A percentile compares a stretch with the other conserved stretches of the same genome.
phyloP scores from a whole-genome alignment of 1,284 basidiomycete species.

The Moesziomyces antarcticus region DNA sequence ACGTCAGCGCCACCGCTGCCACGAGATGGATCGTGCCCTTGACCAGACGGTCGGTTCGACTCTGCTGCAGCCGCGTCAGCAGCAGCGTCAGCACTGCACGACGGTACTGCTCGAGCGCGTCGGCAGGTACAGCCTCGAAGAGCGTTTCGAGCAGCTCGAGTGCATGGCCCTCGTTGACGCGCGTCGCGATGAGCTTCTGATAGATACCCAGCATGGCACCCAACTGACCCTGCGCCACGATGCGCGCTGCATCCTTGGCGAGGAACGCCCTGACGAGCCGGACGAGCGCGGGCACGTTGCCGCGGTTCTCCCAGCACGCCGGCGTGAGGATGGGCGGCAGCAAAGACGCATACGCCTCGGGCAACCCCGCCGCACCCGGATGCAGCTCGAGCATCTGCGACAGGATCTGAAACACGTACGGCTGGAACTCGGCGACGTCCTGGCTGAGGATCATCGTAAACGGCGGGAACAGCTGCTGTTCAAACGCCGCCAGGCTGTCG shows the following conservation, averaged over 20 bases:
- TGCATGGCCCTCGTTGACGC: slow-evolving; percentile 88
- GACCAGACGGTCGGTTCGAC: slow-evolving; percentile 88
- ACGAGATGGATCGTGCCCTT: slow-evolving; percentile 86
- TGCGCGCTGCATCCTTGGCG: slow-evolving; percentile 75
- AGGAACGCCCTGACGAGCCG: slow-evolving; percentile 88
- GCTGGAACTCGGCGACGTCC: slow-evolving; percentile 96
- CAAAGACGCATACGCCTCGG: slow-evolving; percentile 81
- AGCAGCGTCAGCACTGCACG: slow-evolving; percentile 83
- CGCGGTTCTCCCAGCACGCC: slow-evolving; percentile 89
- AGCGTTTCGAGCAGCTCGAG: slow-evolving; percentile 88
- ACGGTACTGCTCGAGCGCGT: slow-evolving; percentile 77
- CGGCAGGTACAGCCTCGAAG: slow-evolving; percentile 77
- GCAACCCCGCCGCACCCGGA: slow-evolving; percentile 70
- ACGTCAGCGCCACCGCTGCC: slow-evolving; percentile 68
- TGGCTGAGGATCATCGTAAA: slow-evolving; percentile 89
- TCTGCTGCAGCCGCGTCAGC: slow-evolving; percentile 84
- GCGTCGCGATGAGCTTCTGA: slow-evolving; percentile 88
- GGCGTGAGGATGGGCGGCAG: slow-evolving; percentile 87
- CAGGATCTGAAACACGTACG: slow-evolving; percentile 96
- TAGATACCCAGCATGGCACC: slow-evolving; percentile 86
- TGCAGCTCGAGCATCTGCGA: slow-evolving; percentile 95
- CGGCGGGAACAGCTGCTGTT: slow-evolving; percentile 79
- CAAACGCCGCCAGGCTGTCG: slow-evolving; percentile 78
- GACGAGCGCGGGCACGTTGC: slow-evolving; percentile 94
- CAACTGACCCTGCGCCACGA: slow-evolving; percentile 81